These are phyloP conservation scores for Eucalyptus decipiens DNA, from an alignment of 345 rosid species.

Conservation along the genomic window DNA sequence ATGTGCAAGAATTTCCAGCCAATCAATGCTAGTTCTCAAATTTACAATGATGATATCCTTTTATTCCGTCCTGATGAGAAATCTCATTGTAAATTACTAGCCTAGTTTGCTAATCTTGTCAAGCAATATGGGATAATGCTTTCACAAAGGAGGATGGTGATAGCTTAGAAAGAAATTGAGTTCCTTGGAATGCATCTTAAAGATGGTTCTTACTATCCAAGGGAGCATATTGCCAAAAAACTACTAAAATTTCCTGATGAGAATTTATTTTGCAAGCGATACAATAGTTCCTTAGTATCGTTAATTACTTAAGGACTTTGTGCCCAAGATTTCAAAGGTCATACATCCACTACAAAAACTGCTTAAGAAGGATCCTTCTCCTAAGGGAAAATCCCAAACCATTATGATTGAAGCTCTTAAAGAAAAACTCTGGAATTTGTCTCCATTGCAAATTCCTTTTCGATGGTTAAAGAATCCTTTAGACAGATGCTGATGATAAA, in stretches of 20 bases:
- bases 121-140: no score
- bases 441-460: background rate
- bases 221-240: no score
- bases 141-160: no score
- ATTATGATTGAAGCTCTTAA: background rate
- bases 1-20: no score
- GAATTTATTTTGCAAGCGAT: background rate
- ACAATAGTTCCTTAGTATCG: background rate
- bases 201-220: no score
- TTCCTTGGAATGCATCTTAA: no score
- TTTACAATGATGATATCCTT: no score
- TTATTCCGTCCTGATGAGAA: accelerated
- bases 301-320: background rate
- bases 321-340: background rate
- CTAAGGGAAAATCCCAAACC: background rate
- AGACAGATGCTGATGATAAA: background rate
- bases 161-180: no score
- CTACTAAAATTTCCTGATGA: background rate
- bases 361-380: background rate
- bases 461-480: background rate
- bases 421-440: background rate
- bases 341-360: background rate
- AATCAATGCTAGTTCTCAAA: no score
- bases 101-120: no score
- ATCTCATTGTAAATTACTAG: no score